These are phyloP conservation scores for Neofusicoccum kwambonambiense DNA, from an alignment of 2,329 filamentous ascomycete genomes.

Conservation along the genomic window DNA sequence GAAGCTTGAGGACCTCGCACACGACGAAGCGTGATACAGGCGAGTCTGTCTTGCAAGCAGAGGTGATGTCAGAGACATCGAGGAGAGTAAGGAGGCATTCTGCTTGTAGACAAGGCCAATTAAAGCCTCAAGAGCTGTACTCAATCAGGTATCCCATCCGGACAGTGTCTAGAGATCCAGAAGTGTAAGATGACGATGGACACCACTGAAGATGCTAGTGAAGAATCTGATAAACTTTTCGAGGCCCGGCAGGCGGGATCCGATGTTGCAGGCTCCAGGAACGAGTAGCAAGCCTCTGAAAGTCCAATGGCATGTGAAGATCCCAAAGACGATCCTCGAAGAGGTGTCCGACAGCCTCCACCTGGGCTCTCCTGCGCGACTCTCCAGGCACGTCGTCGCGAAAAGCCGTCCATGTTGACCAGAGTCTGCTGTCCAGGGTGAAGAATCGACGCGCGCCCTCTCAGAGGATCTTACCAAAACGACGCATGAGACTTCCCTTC, in stretches of 20 bases:
- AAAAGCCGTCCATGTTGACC: constrained; percentile 60
- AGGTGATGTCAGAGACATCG: constrained; percentile 28
- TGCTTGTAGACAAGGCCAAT: constrained; percentile 44
- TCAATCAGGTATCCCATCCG: constrained; percentile 29
- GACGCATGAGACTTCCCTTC: constrained; percentile 71
- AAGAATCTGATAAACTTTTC: constrained; percentile 23
- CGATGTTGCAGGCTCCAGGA: constrained; percentile 32
- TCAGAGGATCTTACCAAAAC: constrained; percentile 70
- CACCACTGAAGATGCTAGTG: constrained; percentile 34
- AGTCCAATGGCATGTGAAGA: constrained; percentile 35
- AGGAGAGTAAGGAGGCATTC: constrained; percentile 32
- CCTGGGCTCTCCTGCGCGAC: constrained; percentile 48
- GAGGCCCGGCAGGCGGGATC: constrained; percentile 30
- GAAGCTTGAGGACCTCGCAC: constrained; percentile 55
- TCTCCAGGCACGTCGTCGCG: constrained; percentile 40
- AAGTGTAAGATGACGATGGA: constrained; percentile 21
- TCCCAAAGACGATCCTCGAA: constrained; percentile 52
- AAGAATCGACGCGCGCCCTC: constrained; percentile 73
- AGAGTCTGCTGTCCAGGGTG: constrained; percentile 71
- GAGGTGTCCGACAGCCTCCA: constrained; percentile 53
- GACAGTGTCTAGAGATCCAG: background rate
- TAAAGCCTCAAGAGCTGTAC: constrained; percentile 32
- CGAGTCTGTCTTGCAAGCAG: constrained; percentile 52
- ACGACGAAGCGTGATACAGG: constrained; percentile 51
- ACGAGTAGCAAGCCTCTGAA: background rate